These are phyloP conservation scores for Imleria badia DNA, from an alignment of 768 basidiomycete species.

Conservation along the genomic window DNA sequence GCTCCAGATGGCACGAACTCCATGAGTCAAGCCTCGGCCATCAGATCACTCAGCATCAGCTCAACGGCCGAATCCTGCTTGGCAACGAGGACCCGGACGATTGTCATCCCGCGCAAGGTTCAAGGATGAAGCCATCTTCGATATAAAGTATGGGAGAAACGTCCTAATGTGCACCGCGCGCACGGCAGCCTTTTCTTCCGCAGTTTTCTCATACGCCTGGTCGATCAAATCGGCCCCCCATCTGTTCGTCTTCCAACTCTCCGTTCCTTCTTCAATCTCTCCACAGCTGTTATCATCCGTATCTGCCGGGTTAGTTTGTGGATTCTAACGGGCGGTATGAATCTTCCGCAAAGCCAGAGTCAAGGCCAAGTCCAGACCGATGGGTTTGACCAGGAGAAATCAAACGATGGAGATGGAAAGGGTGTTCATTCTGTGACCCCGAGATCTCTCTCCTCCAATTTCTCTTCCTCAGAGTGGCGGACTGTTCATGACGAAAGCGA, in stretches of 20 bases:
- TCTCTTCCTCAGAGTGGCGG: not conserved
- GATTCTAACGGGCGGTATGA: not conserved
- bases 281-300: not conserved
- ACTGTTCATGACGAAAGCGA: constrained; percentile 14
- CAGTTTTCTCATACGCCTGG: not conserved
- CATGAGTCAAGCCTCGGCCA: not conserved
- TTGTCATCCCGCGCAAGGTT: not conserved
- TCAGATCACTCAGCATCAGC: not conserved
- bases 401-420: not conserved
- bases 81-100: not conserved
- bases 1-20: not conserved
- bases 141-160: constrained; percentile 9
- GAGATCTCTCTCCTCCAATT: not conserved
- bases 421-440: not conserved
- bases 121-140: constrained; percentile 12
- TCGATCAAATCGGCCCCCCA: not conserved
- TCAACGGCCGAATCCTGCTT: not conserved
- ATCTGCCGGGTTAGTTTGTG: too few species aligned
- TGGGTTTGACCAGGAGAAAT: not conserved
- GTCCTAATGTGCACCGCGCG: not conserved
- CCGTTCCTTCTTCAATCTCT: not conserved
- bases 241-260: not conserved
- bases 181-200: not conserved
- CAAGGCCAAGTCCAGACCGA: not conserved
- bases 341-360: not conserved